Conservation (phyloP, 805 yeast species). For the Yarrowia sp. region DNA sequence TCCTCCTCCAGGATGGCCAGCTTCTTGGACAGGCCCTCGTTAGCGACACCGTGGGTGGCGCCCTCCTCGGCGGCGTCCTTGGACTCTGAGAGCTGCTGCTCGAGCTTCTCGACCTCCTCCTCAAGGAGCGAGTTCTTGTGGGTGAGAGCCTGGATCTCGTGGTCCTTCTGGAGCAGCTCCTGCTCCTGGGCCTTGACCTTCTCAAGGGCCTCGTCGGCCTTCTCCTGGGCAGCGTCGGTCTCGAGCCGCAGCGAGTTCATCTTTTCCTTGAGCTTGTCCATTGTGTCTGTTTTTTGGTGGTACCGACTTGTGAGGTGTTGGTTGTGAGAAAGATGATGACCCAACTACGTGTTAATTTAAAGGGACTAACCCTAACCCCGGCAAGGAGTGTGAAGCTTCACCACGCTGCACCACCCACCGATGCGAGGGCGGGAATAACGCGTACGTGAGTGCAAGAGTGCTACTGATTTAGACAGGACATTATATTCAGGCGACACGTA, state of each 20-base stretch:
- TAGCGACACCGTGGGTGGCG: constrained; percentile 82
- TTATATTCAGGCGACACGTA: no score
- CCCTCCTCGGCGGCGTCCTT: constrained; percentile 92
- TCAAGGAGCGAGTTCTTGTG: constrained; percentile 92
- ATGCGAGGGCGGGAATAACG: constrained; percentile 18
- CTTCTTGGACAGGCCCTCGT: constrained; percentile 90
- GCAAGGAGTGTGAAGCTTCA: constrained; percentile 28
- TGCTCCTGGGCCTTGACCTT: constrained; percentile 91
- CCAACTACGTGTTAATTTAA: constrained; percentile 39
- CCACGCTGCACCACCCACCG: not conserved
- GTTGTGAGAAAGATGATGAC: constrained; percentile 35
- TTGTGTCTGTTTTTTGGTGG: constrained; percentile 43
- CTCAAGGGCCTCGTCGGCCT: constrained; percentile 83
- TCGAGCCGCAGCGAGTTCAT: constrained; percentile 88
- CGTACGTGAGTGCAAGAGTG: not conserved
- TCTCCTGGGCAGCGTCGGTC: constrained; percentile 97
- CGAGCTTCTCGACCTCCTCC: constrained; percentile 75
- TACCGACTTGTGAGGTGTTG: constrained; percentile 7
- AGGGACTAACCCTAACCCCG: constrained; percentile 35
- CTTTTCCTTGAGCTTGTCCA: constrained; percentile 67
- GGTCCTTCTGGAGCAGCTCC: constrained; percentile 89
- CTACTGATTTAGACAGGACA: no score
- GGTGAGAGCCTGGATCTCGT: constrained; percentile 89
- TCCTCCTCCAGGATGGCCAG: constrained; percentile 87
- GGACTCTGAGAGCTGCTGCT: constrained; percentile 72